A percentile compares a stretch with the other conserved stretches of the same genome.
phyloP scores from a whole-genome alignment of 495 filamentous ascomycete genomes.

The Beverwykella pulmonaria region DNA sequence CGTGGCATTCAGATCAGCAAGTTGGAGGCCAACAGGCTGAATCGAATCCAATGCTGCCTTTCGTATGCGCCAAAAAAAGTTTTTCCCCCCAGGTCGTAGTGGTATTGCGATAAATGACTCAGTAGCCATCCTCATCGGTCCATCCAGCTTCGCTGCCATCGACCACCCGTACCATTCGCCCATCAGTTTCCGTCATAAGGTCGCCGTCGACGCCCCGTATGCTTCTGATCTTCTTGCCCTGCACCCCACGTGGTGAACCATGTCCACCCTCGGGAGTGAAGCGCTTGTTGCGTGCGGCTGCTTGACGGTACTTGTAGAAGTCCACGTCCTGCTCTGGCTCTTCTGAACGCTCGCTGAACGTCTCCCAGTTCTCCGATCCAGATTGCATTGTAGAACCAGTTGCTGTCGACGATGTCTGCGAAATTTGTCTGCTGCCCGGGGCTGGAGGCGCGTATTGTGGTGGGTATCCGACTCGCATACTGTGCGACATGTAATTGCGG shows the following conservation, averaged over 20 bases:
- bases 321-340: conserved; percentile 72
- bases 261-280: conserved; percentile 62
- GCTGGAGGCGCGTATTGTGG: conserved; percentile 50
- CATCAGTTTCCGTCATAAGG: conserved; percentile 39
- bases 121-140: conserved; percentile 49
- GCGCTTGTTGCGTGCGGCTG: conserved; percentile 66
- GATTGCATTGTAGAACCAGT: conserved; percentile 65
- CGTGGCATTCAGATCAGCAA: no score
- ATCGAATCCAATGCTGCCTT: not conserved
- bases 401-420: conserved; percentile 59
- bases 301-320: conserved; percentile 74
- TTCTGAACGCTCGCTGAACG: conserved; percentile 57
- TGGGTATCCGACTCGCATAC: conserved; percentile 36
- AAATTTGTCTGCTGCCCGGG: conserved; percentile 67
- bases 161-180: conserved; percentile 39
- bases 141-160: conserved; percentile 50
- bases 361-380: conserved; percentile 95
- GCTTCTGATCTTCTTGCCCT: conserved; percentile 39
- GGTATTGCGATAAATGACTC: conserved; percentile 8
- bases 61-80: not conserved
- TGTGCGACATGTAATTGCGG: conserved; percentile 40
- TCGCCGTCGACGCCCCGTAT: conserved; percentile 35
- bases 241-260: conserved; percentile 49
- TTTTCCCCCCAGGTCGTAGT: not conserved
- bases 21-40: not conserved